phyloP scores from a whole-genome alignment of 2,329 filamentous ascomycete genomes.

The Paraphoma sp. region DNA sequence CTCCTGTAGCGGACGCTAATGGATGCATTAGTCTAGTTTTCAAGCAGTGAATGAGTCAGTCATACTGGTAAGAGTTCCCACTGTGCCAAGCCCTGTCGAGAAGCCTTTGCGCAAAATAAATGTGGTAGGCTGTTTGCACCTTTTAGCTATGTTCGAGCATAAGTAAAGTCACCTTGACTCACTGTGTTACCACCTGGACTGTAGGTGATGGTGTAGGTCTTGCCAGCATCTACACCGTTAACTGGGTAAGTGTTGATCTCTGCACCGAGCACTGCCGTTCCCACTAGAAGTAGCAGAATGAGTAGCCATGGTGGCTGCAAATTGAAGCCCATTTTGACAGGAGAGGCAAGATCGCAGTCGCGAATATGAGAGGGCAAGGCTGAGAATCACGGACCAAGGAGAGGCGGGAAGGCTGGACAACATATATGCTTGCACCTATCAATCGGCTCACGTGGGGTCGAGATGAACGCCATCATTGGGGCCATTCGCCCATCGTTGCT shows the following conservation, averaged over 20 bases:
- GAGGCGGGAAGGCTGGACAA: neutral
- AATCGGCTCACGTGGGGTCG: neutral
- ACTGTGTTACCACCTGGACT: neutral
- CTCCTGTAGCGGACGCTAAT: neutral
- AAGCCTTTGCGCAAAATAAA: neutral
- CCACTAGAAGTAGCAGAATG: neutral
- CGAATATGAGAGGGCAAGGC: neutral
- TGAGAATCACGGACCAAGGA: neutral
- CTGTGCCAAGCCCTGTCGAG: neutral
- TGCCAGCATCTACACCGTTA: neutral
- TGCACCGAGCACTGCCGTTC: neutral
- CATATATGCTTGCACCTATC: neutral
- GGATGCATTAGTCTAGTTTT: no score
- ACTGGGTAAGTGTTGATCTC: neutral
- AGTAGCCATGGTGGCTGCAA: neutral
- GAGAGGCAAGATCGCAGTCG: neutral
- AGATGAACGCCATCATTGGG: neutral
- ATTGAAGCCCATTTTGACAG: neutral
- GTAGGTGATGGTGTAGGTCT: neutral
- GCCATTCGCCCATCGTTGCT: neutral
- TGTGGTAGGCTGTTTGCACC: neutral
- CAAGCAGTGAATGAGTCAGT: neutral
- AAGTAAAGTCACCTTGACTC: neutral
- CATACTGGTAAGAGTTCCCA: neutral
- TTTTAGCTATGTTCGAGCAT: no score